Evolutionary conservation across 2,329 filamentous ascomycete species (phyloP).

Genomic region (Fonsecaea multimorphosa): DNA sequence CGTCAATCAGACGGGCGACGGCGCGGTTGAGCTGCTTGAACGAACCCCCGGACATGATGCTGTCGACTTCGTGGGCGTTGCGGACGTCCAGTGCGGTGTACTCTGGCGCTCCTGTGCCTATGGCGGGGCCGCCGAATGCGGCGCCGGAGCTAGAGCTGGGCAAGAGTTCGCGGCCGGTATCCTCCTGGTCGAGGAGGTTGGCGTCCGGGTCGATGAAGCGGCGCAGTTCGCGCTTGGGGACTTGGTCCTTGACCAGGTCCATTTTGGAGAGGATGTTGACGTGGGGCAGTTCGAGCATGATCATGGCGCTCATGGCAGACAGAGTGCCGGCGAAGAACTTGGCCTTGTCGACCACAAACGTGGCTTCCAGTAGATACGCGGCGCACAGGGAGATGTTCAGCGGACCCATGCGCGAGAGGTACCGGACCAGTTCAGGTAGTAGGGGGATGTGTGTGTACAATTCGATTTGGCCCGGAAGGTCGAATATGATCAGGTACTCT

Average conservation of each 20-base stretch:
- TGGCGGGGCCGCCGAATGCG: background rate
- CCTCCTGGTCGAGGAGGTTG: constrained; percentile 79
- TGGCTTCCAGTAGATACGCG: constrained; percentile 91
- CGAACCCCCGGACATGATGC: constrained; percentile 78
- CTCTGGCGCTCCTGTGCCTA: constrained; percentile 39
- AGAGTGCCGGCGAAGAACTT: constrained; percentile 98
- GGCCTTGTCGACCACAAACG: constrained; percentile 91
- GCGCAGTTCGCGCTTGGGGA: constrained; percentile 86
- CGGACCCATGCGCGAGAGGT: constrained; percentile 76
- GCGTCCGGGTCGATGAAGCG: constrained; percentile 88
- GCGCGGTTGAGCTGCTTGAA: constrained; percentile 85
- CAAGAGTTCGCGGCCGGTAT: constrained; percentile 59
- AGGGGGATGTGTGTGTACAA: constrained; percentile 97
- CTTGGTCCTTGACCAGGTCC: constrained; percentile 90
- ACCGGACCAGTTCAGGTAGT: constrained; percentile 80
- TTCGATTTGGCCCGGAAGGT: constrained; percentile 99
- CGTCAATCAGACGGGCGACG: constrained; percentile 89
- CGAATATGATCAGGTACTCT: constrained; percentile 96
- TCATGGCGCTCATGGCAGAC: constrained; percentile 97
- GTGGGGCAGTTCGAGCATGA: constrained; percentile 96
- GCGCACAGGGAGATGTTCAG: constrained; percentile 92
- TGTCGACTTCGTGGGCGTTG: constrained; percentile 65
- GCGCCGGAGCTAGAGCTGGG: background rate
- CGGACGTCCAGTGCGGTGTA: constrained; percentile 55
- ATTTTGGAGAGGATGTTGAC: constrained; percentile 97